phyloP scores from a whole-genome alignment of 2,329 filamentous ascomycete genomes.

The Penicillium expansum region DNA sequence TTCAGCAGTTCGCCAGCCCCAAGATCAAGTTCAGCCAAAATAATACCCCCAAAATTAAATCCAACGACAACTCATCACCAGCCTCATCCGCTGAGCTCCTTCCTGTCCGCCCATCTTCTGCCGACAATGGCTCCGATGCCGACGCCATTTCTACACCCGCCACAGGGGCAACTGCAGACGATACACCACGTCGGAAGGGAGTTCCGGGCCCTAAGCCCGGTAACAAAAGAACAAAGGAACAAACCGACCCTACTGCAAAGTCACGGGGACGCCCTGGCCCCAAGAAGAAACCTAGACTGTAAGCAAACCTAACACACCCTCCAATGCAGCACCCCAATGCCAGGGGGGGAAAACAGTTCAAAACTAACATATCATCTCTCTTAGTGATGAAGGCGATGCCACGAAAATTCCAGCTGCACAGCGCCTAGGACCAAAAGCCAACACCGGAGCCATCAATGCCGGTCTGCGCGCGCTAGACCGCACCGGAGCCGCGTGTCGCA shows the following conservation, averaged over 20 bases:
- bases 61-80: constrained; percentile 36
- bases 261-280: constrained; percentile 84
- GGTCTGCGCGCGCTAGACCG: constrained; percentile 91
- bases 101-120: constrained; percentile 37
- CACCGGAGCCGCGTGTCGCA: constrained; percentile 85
- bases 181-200: constrained; percentile 70
- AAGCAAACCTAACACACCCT: constrained; percentile 48
- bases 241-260: constrained; percentile 51
- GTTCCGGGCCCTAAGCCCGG: constrained; percentile 66
- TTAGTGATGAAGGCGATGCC: constrained; percentile 52
- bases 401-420: constrained; percentile 50
- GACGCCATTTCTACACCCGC: constrained; percentile 42
- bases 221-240: constrained; percentile 52
- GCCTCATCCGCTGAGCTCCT: constrained; percentile 37
- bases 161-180: constrained; percentile 38
- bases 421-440: constrained; percentile 93
- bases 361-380: constrained; percentile 1
- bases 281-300: constrained; percentile 95
- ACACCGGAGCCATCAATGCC: constrained; percentile 95
- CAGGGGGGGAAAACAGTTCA: no score
- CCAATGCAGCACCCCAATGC: neutral
- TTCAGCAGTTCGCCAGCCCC: constrained; percentile 34
- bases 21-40: constrained; percentile 3
- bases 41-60: constrained; percentile 24
- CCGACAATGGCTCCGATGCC: constrained; percentile 42